Evolutionary conservation across 371 early-diverging fungal species (phyloP).

Genomic region (Actinomortierella ambigua): DNA sequence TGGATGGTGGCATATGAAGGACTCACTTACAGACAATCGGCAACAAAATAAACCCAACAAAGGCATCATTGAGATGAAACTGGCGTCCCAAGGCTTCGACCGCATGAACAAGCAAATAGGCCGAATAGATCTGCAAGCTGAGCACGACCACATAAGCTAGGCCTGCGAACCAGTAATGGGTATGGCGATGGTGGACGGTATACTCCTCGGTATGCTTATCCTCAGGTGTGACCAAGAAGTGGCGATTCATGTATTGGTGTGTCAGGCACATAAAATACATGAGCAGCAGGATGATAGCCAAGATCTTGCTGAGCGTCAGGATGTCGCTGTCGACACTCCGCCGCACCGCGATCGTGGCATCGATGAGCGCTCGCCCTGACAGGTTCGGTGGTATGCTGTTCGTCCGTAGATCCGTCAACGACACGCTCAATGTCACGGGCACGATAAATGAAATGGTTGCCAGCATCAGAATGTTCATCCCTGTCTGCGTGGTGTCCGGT

Average conservation of each 20-base stretch:
- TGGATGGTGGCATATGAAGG: no score
- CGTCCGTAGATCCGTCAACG: slow-evolving; percentile 35
- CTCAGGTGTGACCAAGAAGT: slow-evolving; percentile 64
- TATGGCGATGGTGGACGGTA: slow-evolving; percentile 59
- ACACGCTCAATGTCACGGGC: slow-evolving; percentile 75
- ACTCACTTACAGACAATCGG: slow-evolving; percentile 81
- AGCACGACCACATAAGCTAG: slow-evolving; percentile 61
- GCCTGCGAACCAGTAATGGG: slow-evolving; percentile 57
- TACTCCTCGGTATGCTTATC: slow-evolving; percentile 63
- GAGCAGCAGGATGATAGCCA: slow-evolving; percentile 74
- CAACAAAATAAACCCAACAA: slow-evolving; percentile 87
- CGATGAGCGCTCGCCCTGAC: background rate
- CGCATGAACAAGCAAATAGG: slow-evolving; percentile 81
- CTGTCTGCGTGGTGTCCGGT: slow-evolving; percentile 30
- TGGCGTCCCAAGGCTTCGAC: slow-evolving; percentile 75
- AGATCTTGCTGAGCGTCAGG: slow-evolving; percentile 67
- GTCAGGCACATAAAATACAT: slow-evolving; percentile 75
- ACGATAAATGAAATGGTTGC: slow-evolving; percentile 75
- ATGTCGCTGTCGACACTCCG: slow-evolving; percentile 49
- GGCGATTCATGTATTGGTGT: slow-evolving; percentile 59
- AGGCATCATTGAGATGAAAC: slow-evolving; percentile 74
- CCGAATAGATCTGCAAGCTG: slow-evolving; percentile 64
- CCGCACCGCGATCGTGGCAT: slow-evolving; percentile 5
- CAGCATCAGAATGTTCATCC: slow-evolving; percentile 47
- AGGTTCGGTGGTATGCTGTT: background rate